phyloP scores from a whole-genome alignment of 192 early-diverging fungal species.

The Allomyces macrogynus region DNA sequence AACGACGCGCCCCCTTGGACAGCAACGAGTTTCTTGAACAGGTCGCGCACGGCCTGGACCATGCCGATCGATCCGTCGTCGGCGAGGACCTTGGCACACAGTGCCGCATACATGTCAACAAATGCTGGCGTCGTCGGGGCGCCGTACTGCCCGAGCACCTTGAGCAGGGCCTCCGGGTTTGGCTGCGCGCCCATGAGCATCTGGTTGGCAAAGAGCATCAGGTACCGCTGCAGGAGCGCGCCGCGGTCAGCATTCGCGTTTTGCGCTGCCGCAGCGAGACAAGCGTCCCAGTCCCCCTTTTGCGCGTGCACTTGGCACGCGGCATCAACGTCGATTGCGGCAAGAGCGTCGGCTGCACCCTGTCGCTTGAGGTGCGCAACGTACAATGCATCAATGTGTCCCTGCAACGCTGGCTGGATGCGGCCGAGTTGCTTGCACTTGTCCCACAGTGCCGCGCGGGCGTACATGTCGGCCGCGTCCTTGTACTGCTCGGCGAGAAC shows the following conservation, averaged over 20 bases:
- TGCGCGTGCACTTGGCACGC: conserved; percentile 33
- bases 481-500: conserved; percentile 28
- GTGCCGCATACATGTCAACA: not conserved
- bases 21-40: conserved; percentile 1
- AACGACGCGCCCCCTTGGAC: conserved; percentile 13
- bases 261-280: conserved; percentile 25
- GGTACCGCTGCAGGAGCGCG: conserved; percentile 26
- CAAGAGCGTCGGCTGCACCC: conserved; percentile 29
- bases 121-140: conserved; percentile 27
- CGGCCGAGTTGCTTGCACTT: conserved; percentile 25
- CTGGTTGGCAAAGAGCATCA: conserved; percentile 12
- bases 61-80: conserved; percentile 5
- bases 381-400: conserved; percentile 33
- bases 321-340: conserved; percentile 28
- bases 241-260: conserved; percentile 9
- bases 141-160: conserved; percentile 18
- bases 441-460: conserved; percentile 25
- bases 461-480: conserved; percentile 37
- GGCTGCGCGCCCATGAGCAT: conserved; percentile 15
- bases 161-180: conserved; percentile 19
- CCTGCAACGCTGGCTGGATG: conserved; percentile 30
- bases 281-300: conserved; percentile 39
- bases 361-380: conserved; percentile 27
- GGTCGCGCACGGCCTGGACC: not conserved
- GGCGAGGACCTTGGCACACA: not conserved